These are phyloP conservation scores for Neocallimastix lanati DNA, from an alignment of 192 early-diverging fungal genomes.

Conservation along the genomic window DNA sequence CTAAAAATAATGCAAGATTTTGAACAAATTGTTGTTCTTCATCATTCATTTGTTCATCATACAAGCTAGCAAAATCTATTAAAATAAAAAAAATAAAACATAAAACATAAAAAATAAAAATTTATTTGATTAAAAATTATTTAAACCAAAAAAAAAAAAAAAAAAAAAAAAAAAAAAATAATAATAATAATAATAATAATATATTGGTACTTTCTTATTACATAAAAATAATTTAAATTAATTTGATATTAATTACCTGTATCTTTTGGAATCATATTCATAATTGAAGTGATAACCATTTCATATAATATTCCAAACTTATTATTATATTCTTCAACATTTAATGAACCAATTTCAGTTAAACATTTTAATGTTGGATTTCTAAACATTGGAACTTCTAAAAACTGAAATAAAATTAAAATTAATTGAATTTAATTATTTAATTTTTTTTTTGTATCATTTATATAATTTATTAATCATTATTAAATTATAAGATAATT, in stretches of 20 bases:
- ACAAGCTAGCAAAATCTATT: conserved; percentile 66
- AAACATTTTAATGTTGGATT: conserved; percentile 92
- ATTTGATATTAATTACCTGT: too few species aligned
- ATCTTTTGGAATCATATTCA: conserved; percentile 44
- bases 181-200: too few species aligned
- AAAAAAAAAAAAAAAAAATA: too few species aligned
- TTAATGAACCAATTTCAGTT: conserved; percentile 86
- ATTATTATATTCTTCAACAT: conserved; percentile 65
- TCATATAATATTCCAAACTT: conserved; percentile 78
- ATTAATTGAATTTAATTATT: too few species aligned
- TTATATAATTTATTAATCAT: too few species aligned
- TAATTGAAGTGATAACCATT: conserved; percentile 51
- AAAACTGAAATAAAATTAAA: too few species aligned
- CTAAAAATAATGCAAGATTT: conserved; percentile 83
- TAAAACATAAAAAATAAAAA: background rate
- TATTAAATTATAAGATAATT: too few species aligned
- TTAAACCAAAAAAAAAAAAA: too few species aligned
- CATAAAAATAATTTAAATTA: too few species aligned
- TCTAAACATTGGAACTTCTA: conserved; percentile 67
- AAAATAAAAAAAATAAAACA: too few species aligned
- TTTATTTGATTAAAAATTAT: too few species aligned
- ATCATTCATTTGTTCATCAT: conserved; percentile 57
- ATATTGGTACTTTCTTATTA: too few species aligned
- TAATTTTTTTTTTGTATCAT: conserved; percentile 3
- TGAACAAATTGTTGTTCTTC: conserved; percentile 93